Base-by-base conservation (phyloP, 805 yeast species). In the Yarrowia keelungensis region DNA sequence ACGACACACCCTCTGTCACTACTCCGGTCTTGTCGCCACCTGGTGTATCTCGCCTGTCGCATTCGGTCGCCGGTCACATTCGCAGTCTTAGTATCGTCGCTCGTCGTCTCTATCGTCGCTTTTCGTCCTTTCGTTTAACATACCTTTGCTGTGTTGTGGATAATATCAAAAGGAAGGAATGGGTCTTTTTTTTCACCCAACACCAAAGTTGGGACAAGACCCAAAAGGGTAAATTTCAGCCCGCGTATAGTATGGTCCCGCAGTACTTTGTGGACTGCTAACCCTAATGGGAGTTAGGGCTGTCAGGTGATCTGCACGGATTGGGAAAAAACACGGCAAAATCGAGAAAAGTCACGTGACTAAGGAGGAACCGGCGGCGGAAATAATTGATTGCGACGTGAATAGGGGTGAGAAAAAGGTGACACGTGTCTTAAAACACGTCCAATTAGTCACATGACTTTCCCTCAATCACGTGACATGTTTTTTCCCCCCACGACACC, bases 141-240 rank as follows among this genome's bases (percentile, higher is more conserved):
- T 59, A 59, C 65, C 51, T 59, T 59, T 59, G 65, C 65, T 59
- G 65, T 59, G 65, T 59, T 59, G 65, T 59, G 65, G 50, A 45
- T 59, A 56, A 56, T 59, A 45, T 59, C 65, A 59, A 59, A 59
- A 45, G 36, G 65, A 59, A 45, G 45, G 42, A 16, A 35, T 42
- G 42, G 36, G 41, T 45, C 51, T 45, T 59, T 59, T 59, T 59
- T 59, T 59, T 59, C 65, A 59, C 65, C 62, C 65, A 45, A 45
- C 41, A 32, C 49, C 22, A 49, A 38, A 41, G 51, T 59, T 59
- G 65, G 51, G 51, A 59, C 65, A 47, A 59, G 65, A 43, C 65
- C 65, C 65, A 59, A 59, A 59, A 45, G 65, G 36, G 65, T 59
- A 59, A 59, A 41, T 59, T 59, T 59, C 65, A 59, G 65, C 65